A percentile compares a stretch with the other conserved stretches of the same genome.
phyloP scores from a whole-genome alignment of 176 grass and related monocot genomes.

The Olyra latifolia region DNA sequence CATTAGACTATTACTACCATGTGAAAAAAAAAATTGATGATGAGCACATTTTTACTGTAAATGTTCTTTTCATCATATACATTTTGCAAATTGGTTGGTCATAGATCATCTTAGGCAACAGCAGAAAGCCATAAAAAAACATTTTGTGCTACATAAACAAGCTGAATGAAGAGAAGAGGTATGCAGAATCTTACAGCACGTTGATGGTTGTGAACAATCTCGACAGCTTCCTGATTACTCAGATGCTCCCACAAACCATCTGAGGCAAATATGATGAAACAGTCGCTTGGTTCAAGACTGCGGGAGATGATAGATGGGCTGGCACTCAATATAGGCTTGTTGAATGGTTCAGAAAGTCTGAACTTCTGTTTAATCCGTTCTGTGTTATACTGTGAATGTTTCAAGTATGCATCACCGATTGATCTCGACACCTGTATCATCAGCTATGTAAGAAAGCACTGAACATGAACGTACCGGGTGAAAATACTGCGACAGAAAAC shows the following conservation, averaged over 20 bases:
- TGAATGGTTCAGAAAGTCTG: conserved; percentile 71
- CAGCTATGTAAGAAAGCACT: conserved; percentile 20
- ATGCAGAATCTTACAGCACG: conserved; percentile 60
- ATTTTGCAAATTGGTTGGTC: not conserved
- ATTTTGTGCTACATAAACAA: not conserved
- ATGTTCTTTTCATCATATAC: not conserved
- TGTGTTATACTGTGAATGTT: conserved; percentile 63
- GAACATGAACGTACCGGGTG: not conserved
- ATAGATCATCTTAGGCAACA: not conserved
- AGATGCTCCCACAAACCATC: conserved; percentile 97
- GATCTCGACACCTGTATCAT: conserved; percentile 83
- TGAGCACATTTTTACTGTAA: not conserved
- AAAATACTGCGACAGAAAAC: not conserved
- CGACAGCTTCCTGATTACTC: conserved; percentile 78
- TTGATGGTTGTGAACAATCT: conserved; percentile 83
- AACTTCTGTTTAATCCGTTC: conserved; percentile 87
- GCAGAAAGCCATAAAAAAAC: not conserved
- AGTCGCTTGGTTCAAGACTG: conserved; percentile 65
- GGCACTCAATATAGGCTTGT: conserved; percentile 65
- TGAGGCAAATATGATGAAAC: conserved; percentile 90
- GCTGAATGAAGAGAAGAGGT: not conserved
- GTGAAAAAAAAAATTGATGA: not conserved
- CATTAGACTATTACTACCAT: not conserved
- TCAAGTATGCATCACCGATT: conserved; percentile 85
- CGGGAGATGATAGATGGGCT: conserved; percentile 66